Conservation (phyloP, 371 early-diverging fungal species). For the Mortierella sp. region DNA sequence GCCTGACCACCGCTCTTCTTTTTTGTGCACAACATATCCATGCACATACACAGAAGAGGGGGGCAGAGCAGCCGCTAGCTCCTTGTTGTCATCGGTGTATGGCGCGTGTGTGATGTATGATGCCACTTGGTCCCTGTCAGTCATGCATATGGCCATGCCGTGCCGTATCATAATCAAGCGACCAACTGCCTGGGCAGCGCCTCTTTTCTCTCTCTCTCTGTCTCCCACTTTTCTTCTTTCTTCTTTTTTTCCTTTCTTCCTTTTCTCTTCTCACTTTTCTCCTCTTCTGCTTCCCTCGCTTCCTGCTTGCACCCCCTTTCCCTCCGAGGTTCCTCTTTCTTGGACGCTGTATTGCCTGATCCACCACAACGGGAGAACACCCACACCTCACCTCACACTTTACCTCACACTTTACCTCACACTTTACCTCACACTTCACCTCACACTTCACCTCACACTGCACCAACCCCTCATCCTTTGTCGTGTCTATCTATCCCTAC, state of each 20-base stretch:
- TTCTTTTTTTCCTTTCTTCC: background rate
- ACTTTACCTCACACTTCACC: too few relatives aligned
- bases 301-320: conserved; percentile 1
- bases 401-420: too few relatives aligned
- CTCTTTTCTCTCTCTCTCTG: background rate
- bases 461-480: background rate
- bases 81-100: background rate
- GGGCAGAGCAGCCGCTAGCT: too few relatives aligned
- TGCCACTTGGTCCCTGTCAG: background rate
- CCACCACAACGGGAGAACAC: too few relatives aligned
- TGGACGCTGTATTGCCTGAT: too few relatives aligned
- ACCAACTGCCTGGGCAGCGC: background rate
- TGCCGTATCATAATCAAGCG: background rate
- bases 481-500: background rate
- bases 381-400: too few relatives aligned
- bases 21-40: background rate
- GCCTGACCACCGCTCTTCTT: conserved; percentile 24
- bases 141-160: background rate
- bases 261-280: conserved; percentile 1
- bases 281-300: background rate
- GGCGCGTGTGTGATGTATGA: background rate
- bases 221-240: conserved; percentile 1
- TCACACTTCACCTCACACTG: too few relatives aligned
- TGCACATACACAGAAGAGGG: too few relatives aligned
- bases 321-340: too few relatives aligned